Evolutionary conservation across 768 basidiomycete genomes (phyloP).

Genomic region (Mycena vulgaris): DNA sequence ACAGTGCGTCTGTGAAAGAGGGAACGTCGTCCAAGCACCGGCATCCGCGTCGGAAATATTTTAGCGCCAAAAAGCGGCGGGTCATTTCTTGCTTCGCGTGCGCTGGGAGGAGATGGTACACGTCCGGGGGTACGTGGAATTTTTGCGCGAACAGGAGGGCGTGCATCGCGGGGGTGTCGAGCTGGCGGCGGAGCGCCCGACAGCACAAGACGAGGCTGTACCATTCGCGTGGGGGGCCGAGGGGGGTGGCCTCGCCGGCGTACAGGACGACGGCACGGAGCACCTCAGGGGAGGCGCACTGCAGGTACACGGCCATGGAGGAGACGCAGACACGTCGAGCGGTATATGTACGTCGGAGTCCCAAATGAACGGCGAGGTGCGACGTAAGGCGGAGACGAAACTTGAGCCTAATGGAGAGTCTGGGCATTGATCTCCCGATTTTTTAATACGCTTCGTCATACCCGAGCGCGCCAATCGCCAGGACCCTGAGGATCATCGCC

Average conservation of each 20-base stretch:
- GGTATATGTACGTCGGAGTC: constrained; percentile 30
- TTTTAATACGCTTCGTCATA: constrained; percentile 17
- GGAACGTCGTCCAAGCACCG: constrained; percentile 49
- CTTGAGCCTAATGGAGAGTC: constrained; percentile 24
- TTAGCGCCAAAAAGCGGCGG: constrained; percentile 61
- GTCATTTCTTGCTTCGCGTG: constrained; percentile 61
- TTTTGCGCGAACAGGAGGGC: constrained; percentile 59
- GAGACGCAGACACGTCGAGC: not conserved
- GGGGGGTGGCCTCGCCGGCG: constrained; percentile 4
- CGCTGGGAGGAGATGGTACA: constrained; percentile 54
- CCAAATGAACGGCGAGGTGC: constrained; percentile 27
- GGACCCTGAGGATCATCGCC: constrained; percentile 33
- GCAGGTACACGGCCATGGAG: constrained; percentile 24
- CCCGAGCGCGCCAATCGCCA: constrained; percentile 34
- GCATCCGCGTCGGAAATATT: constrained; percentile 57
- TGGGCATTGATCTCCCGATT: constrained; percentile 30
- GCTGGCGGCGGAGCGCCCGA: constrained; percentile 22
- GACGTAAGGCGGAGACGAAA: constrained; percentile 19
- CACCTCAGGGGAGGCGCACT: constrained; percentile 30
- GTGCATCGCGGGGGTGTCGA: constrained; percentile 41
- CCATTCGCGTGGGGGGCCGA: constrained; percentile 34
- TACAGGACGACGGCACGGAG: constrained; percentile 29
- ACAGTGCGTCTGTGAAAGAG: constrained; percentile 60
- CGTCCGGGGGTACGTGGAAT: constrained; percentile 64
- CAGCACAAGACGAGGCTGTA: constrained; percentile 29